phyloP scores from a whole-genome alignment of 2,329 filamentous ascomycete species.

The Fusarium virguliforme region DNA sequence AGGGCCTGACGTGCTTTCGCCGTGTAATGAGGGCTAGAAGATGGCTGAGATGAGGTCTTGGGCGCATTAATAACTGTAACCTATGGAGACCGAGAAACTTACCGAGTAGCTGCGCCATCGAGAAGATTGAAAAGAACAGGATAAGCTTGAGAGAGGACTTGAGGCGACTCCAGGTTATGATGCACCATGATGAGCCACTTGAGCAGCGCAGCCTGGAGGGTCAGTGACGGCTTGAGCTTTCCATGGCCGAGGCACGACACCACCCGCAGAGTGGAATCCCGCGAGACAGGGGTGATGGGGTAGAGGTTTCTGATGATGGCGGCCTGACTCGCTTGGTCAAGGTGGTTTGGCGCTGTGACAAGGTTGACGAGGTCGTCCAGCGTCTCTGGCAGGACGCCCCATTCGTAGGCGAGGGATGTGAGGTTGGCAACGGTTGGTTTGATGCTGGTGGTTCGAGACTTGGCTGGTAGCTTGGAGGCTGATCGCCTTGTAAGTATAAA shows the following conservation, averaged over 20 bases:
- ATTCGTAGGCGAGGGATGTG: constrained; percentile 75
- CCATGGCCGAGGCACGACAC: constrained; percentile 85
- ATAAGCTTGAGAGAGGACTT: constrained; percentile 78
- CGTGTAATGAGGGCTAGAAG: constrained; percentile 84
- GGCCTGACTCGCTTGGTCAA: constrained; percentile 83
- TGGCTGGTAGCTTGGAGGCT: constrained; percentile 76
- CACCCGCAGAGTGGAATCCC: constrained; percentile 74
- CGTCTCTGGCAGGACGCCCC: constrained; percentile 74
- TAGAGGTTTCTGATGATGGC: constrained; percentile 82
- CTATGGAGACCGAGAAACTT: constrained; percentile 31
- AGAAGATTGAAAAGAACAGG: constrained; percentile 85
- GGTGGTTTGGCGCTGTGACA: constrained; percentile 75
- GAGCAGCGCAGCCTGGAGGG: constrained; percentile 79
- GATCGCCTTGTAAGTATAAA: constrained; percentile 10
- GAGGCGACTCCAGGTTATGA: constrained; percentile 76
- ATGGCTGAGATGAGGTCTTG: constrained; percentile 77
- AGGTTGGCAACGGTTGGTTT: constrained; percentile 76
- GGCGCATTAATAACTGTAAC: constrained; percentile 37
- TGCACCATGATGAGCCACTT: constrained; percentile 86
- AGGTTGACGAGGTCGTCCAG: constrained; percentile 77
- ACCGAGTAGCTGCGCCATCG: constrained; percentile 84
- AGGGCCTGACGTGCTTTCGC: constrained; percentile 86
- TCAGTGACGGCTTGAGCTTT: constrained; percentile 79
- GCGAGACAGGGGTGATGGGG: constrained; percentile 76
- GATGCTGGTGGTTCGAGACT: constrained; percentile 75